These are phyloP conservation scores for Apiotrichum laibachii DNA, from an alignment of 1,284 basidiomycete genomes.

Conservation along the genomic window DNA sequence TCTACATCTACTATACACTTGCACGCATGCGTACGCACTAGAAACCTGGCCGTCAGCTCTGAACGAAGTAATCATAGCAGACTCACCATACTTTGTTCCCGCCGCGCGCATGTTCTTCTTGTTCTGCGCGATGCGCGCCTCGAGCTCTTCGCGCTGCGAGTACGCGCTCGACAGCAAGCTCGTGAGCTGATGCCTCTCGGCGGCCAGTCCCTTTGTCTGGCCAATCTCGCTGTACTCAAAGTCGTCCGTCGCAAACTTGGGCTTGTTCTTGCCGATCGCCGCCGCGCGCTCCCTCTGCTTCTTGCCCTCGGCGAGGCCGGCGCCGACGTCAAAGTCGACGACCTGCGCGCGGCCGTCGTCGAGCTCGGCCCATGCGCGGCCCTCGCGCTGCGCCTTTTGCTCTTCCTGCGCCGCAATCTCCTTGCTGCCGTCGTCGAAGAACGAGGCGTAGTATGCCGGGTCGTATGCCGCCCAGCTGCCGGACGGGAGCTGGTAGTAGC, in stretches of 20 bases:
- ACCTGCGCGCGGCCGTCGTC: conserved; percentile 28
- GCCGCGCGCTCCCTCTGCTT: conserved; percentile 12
- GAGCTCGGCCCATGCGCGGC: conserved; percentile 45
- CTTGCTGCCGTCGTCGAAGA: conserved; percentile 45
- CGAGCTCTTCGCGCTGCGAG: conserved; percentile 42
- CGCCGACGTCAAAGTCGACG: conserved; percentile 37
- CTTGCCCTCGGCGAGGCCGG: conserved; percentile 31
- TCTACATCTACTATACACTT: too few species aligned
- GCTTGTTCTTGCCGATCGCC: conserved; percentile 34
- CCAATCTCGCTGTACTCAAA: conserved; percentile 47
- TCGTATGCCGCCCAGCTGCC: conserved; percentile 78
- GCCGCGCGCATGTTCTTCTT: conserved; percentile 48
- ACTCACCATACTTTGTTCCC: conserved; percentile 46
- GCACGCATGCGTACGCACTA: background rate
- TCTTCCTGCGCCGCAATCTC: conserved; percentile 8
- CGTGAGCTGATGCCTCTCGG: conserved; percentile 49
- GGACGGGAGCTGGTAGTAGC: conserved; percentile 79
- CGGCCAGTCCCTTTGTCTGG: conserved; percentile 48
- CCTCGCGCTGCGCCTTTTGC: conserved; percentile 23
- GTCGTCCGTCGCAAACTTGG: conserved; percentile 31
- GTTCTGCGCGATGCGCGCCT: conserved; percentile 46
- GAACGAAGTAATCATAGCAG: background rate
- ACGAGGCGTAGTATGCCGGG: conserved; percentile 67
- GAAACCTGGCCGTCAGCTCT: background rate
- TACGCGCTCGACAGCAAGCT: conserved; percentile 45